Conservation (phyloP, 2,329 filamentous ascomycete species). For the Aspergillus neotritici region DNA sequence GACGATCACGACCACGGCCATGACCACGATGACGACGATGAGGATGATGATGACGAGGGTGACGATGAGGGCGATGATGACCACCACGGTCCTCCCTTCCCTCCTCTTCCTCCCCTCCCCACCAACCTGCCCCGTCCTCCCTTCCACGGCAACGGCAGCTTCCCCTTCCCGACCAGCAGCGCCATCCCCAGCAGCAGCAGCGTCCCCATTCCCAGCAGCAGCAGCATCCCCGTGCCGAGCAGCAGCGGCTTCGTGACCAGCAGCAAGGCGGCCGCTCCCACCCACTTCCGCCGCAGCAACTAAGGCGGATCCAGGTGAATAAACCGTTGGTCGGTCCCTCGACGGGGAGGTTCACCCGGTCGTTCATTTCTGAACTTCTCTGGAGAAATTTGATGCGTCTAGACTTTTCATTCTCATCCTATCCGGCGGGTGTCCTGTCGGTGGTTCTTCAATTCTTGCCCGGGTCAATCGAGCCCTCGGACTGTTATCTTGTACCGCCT, state of each 20-base stretch:
- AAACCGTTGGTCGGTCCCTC: neutral
- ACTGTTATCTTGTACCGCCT: too few relatives aligned
- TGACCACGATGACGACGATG: conserved; percentile 6
- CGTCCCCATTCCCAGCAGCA: conserved; percentile 23
- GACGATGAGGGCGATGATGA: neutral
- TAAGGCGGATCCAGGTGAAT: conserved; percentile 8
- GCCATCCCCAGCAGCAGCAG: conserved; percentile 14
- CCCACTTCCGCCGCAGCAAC: conserved; percentile 23
- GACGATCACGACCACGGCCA: conserved; percentile 3
- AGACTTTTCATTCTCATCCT: conserved; percentile 8
- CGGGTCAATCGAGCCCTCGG: too few relatives aligned
- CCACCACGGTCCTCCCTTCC: conserved; percentile 6
- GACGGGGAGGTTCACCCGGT: neutral
- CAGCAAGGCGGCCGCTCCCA: conserved; percentile 17
- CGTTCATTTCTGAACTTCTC: too few relatives aligned
- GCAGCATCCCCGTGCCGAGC: conserved; percentile 29
- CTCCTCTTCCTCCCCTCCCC: conserved; percentile 10
- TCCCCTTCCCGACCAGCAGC: conserved; percentile 13
- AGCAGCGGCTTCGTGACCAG: conserved; percentile 28
- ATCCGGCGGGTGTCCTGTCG: conserved; percentile 1
- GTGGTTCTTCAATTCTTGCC: conserved; percentile 8
- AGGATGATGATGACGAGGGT: conserved; percentile 3
- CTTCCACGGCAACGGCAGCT: conserved; percentile 16
- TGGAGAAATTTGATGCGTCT: neutral
- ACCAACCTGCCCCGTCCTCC: conserved; percentile 11